These are phyloP conservation scores for Gynandropsis gynandra DNA, from an alignment of 345 rosid genomes.

Conservation along the genomic window DNA sequence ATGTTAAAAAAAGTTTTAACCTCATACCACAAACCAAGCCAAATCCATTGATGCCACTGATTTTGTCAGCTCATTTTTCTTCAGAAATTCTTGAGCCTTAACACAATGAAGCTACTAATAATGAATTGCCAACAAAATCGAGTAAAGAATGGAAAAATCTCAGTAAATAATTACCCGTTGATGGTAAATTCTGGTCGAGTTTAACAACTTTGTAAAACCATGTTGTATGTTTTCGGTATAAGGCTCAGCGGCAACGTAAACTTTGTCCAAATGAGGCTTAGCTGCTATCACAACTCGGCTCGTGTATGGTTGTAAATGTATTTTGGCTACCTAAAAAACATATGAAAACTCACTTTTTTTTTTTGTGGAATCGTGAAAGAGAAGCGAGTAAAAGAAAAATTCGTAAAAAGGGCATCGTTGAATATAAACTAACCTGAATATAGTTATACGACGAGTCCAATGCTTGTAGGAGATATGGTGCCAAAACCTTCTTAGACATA, in stretches of 20 bases:
- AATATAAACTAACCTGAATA: conserved; percentile 30
- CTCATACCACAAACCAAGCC: conserved; percentile 43
- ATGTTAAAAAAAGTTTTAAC: background rate
- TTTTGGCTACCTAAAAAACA: conserved; percentile 28
- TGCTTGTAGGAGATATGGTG: conserved; percentile 29
- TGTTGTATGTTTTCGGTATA: conserved; percentile 20
- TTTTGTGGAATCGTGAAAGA: background rate
- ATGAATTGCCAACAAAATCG: background rate
- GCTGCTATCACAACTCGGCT: conserved; percentile 24
- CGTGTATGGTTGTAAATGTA: conserved; percentile 30
- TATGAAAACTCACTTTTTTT: conserved; percentile 1
- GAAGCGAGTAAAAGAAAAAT: background rate
- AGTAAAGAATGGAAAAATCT: background rate
- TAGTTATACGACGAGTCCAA: conserved; percentile 18
- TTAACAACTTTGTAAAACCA: conserved; percentile 23
- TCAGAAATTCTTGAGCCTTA: conserved; percentile 39
- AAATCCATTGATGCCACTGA: conserved; percentile 38
- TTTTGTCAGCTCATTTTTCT: conserved; percentile 33
- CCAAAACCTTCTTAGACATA: conserved; percentile 25
- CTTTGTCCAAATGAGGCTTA: conserved; percentile 30
- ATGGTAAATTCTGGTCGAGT: conserved; percentile 26
- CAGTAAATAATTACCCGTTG: conserved; percentile 25
- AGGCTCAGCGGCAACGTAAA: conserved; percentile 32
- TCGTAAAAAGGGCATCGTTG: background rate
- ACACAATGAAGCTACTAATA: conserved; percentile 8